A percentile compares a stretch with the other conserved stretches of the same genome.
These are phyloP conservation scores for Irpex lacteus DNA, from an alignment of 1,284 basidiomycete species.

Conservation along the genomic window DNA sequence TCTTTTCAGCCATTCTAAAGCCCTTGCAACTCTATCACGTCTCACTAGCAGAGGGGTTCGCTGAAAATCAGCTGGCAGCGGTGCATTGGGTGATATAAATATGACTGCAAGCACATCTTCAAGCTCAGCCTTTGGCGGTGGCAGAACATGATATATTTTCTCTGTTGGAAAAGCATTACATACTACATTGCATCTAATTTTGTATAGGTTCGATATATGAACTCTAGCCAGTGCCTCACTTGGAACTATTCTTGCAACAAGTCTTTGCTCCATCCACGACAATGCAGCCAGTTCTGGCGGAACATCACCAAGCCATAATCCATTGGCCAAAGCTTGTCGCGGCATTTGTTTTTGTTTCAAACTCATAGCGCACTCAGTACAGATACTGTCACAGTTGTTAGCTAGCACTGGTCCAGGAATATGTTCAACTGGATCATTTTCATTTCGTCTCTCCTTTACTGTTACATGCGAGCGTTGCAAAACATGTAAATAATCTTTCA, in stretches of 20 bases:
- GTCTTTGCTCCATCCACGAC: not conserved
- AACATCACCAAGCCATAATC: not conserved
- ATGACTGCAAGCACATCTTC: slow-evolving; percentile 7
- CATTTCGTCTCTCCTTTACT: not conserved
- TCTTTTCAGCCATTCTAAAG: slow-evolving; percentile 30
- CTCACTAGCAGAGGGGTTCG: not conserved
- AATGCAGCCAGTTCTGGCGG: not conserved
- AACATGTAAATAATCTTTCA: not conserved
- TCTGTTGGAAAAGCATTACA: slow-evolving; percentile 7
- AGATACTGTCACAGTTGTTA: not conserved
- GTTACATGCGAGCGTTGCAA: not conserved
- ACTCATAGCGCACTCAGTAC: not conserved
- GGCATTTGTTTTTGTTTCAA: not conserved
- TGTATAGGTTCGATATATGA: slow-evolving; percentile 12
- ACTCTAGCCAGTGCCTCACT: not conserved
- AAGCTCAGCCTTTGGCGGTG: slow-evolving; percentile 8
- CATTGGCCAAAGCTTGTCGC: not conserved
- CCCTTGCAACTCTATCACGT: slow-evolving; percentile 5
- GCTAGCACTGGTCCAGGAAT: not conserved
- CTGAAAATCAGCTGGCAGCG: not conserved
- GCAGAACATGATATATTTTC: slow-evolving; percentile 7
- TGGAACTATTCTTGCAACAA: not conserved
- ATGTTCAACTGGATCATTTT: not conserved
- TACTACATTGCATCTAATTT: slow-evolving; percentile 12
- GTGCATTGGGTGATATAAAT: not conserved